Conservation (phyloP, 2,329 filamentous ascomycete species). For the Xylariaceae sp. region DNA sequence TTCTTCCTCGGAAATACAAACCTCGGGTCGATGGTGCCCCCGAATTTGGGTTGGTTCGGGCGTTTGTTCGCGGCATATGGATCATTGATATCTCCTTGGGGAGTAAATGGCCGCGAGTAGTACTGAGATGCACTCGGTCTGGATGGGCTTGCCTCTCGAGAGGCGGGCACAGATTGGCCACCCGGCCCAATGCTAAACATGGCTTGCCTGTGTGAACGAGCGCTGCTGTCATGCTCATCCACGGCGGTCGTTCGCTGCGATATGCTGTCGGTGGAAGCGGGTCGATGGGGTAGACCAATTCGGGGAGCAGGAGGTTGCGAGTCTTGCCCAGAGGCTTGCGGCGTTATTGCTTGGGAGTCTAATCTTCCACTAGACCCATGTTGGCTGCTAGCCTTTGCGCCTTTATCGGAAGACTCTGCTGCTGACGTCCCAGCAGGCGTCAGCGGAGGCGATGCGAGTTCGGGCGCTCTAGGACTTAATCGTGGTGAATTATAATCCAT, state of each 20-base stretch:
- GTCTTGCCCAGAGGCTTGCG: constrained; percentile 67
- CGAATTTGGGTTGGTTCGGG: constrained; percentile 66
- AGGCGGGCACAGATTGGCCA: constrained; percentile 57
- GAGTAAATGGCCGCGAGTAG: constrained; percentile 76
- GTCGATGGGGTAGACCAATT: constrained; percentile 45
- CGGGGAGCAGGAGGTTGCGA: constrained; percentile 46
- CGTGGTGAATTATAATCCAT: constrained; percentile 67
- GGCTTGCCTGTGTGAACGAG: constrained; percentile 51
- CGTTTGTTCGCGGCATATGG: constrained; percentile 85
- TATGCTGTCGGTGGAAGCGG: constrained; percentile 46
- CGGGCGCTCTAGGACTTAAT: constrained; percentile 67
- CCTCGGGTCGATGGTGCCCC: constrained; percentile 70
- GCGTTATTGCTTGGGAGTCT: constrained; percentile 60
- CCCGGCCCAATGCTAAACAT: constrained; percentile 55
- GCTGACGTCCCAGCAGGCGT: constrained; percentile 77
- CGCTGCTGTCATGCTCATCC: constrained; percentile 37
- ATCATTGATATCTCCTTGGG: constrained; percentile 78
- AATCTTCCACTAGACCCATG: constrained; percentile 31
- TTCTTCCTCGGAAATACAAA: constrained; percentile 84
- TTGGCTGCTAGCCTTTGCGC: constrained; percentile 23
- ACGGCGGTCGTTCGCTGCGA: constrained; percentile 46
- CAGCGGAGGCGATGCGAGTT: constrained; percentile 84
- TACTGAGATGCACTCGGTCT: constrained; percentile 63
- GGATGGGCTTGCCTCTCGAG: constrained; percentile 66
- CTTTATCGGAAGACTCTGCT: constrained; percentile 39